These are phyloP conservation scores for Cucumis variabilis DNA, from an alignment of 331 rosid species.

Conservation along the genomic window DNA sequence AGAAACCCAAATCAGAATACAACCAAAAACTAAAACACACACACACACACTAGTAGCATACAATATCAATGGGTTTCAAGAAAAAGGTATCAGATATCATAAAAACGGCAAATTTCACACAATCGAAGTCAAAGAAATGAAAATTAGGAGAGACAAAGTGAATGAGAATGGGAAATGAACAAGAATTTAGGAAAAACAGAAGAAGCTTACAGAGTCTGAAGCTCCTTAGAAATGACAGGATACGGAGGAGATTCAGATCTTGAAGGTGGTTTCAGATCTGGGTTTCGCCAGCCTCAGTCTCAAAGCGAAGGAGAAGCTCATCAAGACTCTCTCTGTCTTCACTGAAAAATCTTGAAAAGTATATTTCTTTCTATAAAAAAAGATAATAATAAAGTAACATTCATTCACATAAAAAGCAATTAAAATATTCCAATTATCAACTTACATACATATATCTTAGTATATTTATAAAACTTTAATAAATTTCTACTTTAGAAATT, in stretches of 20 bases:
- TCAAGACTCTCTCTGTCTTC: neutral
- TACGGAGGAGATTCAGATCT: neutral
- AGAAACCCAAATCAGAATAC: neutral
- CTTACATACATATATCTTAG: too few relatives aligned
- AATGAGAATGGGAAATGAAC: neutral
- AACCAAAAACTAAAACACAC: neutral
- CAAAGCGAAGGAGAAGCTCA: conserved; percentile 6
- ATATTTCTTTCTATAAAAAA: neutral
- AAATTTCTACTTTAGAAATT: too few relatives aligned
- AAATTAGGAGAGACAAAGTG: neutral
- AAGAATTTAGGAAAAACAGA: neutral
- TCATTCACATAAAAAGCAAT: neutral
- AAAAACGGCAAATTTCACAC: neutral
- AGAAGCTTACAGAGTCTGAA: neutral
- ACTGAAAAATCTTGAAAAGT: neutral
- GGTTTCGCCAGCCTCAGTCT: neutral
- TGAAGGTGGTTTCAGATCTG: conserved; percentile 23
- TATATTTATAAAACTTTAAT: too few relatives aligned
- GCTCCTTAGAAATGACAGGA: neutral
- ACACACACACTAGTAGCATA: conserved; percentile 10
- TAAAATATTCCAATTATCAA: neutral
- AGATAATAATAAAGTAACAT: neutral
- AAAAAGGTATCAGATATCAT: neutral
- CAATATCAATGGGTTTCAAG: neutral
- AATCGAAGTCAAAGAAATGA: neutral